Conservation (phyloP, 2,329 filamentous ascomycete species). For the Fusarium virguliforme region DNA sequence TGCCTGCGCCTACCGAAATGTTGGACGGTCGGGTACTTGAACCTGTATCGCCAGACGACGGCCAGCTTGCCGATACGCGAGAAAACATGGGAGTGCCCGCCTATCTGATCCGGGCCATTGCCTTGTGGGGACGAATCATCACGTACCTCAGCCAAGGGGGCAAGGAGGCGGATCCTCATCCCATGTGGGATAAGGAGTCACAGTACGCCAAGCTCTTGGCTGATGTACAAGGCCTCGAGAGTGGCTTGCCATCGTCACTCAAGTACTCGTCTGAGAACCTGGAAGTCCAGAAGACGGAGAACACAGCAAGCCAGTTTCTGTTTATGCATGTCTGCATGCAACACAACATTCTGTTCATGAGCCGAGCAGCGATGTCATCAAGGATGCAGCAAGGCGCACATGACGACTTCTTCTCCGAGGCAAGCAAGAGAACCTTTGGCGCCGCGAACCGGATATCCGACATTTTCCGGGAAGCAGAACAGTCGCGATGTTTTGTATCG, state of each 20-base stretch:
- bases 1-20: slow-evolving; percentile 88
- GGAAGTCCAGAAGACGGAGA: slow-evolving; percentile 85
- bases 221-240: slow-evolving; percentile 79
- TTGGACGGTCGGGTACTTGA: slow-evolving; percentile 80
- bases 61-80: slow-evolving; percentile 75
- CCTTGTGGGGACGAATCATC: slow-evolving; percentile 91
- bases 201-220: slow-evolving; percentile 79
- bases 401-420: slow-evolving; percentile 82
- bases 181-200: slow-evolving; percentile 89
- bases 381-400: slow-evolving; percentile 81
- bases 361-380: slow-evolving; percentile 85
- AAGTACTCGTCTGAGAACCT: slow-evolving; percentile 86
- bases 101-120: slow-evolving; percentile 88
- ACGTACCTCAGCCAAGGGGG: slow-evolving; percentile 93
- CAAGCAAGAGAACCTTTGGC: slow-evolving; percentile 82
- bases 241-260: slow-evolving; percentile 79
- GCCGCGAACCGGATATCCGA: slow-evolving; percentile 91
- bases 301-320: slow-evolving; percentile 90
- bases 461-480: slow-evolving; percentile 84
- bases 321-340: slow-evolving; percentile 93
- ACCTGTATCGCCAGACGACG: slow-evolving; percentile 74
- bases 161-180: slow-evolving; percentile 81
- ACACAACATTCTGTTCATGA: slow-evolving; percentile 91
- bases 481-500: slow-evolving; percentile 78
- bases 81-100: slow-evolving; percentile 96